These are phyloP conservation scores for Aspergillus heteromorphus DNA, from an alignment of 495 filamentous ascomycete genomes.

Conservation along the genomic window DNA sequence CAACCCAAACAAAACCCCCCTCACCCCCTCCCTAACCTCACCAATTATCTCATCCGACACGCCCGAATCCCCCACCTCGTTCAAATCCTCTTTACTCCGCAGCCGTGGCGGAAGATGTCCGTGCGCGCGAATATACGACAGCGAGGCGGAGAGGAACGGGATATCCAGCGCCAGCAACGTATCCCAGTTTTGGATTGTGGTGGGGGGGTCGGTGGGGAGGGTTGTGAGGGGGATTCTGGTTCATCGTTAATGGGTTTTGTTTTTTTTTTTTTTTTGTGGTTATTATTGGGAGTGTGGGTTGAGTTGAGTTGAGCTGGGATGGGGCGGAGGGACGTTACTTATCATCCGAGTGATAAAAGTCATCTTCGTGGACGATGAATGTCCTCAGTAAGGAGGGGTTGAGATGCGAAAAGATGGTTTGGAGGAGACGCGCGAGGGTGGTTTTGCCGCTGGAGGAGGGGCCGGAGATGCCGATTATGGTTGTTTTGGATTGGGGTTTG, in stretches of 20 bases:
- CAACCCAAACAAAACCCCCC: background rate
- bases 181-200: slow-evolving; percentile 78
- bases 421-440: slow-evolving; percentile 68
- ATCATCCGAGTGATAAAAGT: slow-evolving; percentile 80
- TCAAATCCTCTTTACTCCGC: slow-evolving; percentile 72
- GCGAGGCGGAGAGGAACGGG: slow-evolving; percentile 51
- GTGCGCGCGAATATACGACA: slow-evolving; percentile 57
- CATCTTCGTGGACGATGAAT: slow-evolving; percentile 86
- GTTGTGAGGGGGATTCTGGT: slow-evolving; percentile 47
- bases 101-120: slow-evolving; percentile 63
- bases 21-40: slow-evolving; percentile 14
- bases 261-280: background rate
- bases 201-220: slow-evolving; percentile 23
- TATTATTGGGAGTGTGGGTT: background rate
- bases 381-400: slow-evolving; percentile 27
- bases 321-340: slow-evolving; percentile 33
- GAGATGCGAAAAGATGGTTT: slow-evolving; percentile 53
- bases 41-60: slow-evolving; percentile 23
- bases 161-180: slow-evolving; percentile 69
- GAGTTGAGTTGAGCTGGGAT: too few relatives aligned
- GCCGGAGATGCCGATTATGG: slow-evolving; percentile 65
- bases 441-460: slow-evolving; percentile 78
- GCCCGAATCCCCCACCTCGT: slow-evolving; percentile 52
- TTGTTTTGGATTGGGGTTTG: slow-evolving; percentile 5
- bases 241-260: background rate